These are phyloP conservation scores for Globisporangium alternatum DNA, from an alignment of 352 stramenopile species.

Conservation along the genomic window DNA sequence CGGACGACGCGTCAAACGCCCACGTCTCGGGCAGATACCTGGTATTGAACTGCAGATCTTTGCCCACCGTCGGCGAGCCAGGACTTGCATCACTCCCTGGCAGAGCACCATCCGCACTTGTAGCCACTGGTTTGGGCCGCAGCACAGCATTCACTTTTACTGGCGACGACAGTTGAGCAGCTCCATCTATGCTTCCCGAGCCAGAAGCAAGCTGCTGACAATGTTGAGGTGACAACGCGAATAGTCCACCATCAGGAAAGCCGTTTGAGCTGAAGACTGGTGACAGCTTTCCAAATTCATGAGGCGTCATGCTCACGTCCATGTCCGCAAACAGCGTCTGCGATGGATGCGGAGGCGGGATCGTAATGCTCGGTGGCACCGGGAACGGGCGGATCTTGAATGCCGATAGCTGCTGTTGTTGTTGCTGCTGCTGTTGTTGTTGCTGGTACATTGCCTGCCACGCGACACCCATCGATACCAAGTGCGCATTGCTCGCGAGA, in stretches of 20 bases:
- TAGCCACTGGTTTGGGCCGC: background rate
- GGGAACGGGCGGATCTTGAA: constrained; percentile 7
- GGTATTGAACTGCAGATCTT: constrained; percentile 3
- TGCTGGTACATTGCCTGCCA: constrained; percentile 1
- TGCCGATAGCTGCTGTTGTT: background rate
- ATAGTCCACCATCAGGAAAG: background rate
- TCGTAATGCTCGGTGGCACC: constrained; percentile 1
- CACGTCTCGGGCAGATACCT: constrained; percentile 7
- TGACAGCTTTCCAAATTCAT: background rate
- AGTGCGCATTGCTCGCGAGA: background rate
- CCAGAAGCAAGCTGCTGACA: background rate
- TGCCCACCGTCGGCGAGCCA: background rate
- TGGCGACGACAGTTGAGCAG: background rate
- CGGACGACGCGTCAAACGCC: constrained; percentile 8
- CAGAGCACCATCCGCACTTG: background rate
- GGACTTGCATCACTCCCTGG: background rate
- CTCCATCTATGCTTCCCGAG: background rate
- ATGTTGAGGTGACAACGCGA: background rate
- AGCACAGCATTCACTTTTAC: constrained; percentile 3
- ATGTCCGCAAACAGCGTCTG: background rate
- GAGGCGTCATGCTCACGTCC: constrained; percentile 9
- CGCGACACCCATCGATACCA: background rate
- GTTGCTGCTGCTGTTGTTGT: background rate
- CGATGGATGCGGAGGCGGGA: background rate
- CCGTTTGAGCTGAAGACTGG: background rate